Base-by-base conservation (phyloP, 2,329 filamentous ascomycete genomes). In the Stagonosporopsis vannaccii region DNA sequence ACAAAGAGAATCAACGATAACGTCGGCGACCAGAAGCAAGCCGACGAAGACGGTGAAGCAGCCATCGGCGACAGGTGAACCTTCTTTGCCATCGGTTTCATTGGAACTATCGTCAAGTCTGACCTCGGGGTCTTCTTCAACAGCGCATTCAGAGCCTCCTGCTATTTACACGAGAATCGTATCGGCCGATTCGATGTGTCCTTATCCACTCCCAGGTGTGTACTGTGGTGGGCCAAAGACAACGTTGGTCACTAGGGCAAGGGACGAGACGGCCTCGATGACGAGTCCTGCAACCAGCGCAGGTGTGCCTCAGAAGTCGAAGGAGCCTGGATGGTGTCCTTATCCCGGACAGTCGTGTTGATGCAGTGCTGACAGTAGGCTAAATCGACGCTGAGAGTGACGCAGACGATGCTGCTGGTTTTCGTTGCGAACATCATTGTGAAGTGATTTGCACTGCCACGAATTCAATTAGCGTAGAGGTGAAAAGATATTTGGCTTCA, bases 131-230 rank as follows among this genome's bases (percentile, higher is more conserved):
- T 2, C 33, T 6, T 22, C 51, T 20, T 44, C 17, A 13, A 17
- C 30, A 22, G 19, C 30, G 9, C 33, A 25, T 5, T 33, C 33
- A 12, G 15, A 22, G 23, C 12, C 5, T 7, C 32, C 15, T 2
- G 20, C 20, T 20, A 25, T 51, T 8, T 30, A 39, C 12, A 53
- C 43, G 2, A 57, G 49, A 5, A 42, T 66, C 2, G 13, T 63
- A 0, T 51, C 58, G 2, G 32, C 60, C 2, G 66, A 67, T 30
- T 20, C 58, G 6, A 62, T 64, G 17, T 74, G 71, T 54, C 70
- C 68, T n/a, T 74, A 71, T 41, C 70, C 70, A 2, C 69, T 72
- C 22, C 70, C 70, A 0, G 56, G 56, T 0, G 53, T 68, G 8
- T 48, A 67, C 19, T 73, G 70, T 25, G 63, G 61, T 0, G 33